Evolutionary conservation across 345 rosid species (phyloP).

Genomic region (Cardamine occulta): DNA sequence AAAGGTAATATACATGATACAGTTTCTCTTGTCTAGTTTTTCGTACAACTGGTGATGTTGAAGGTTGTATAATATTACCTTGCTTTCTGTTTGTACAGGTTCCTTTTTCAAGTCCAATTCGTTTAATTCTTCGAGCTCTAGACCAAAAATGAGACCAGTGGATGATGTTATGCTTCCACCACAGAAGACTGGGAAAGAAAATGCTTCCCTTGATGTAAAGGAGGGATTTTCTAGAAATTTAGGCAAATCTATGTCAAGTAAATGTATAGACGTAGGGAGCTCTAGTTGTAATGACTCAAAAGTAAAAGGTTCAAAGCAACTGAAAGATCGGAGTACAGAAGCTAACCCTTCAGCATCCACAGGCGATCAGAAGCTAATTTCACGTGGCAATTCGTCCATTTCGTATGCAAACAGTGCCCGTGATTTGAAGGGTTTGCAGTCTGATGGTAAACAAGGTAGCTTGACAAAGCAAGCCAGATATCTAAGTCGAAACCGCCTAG

Average conservation of each 20-base stretch:
- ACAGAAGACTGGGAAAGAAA: conserved; percentile 54
- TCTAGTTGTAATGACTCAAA: conserved; percentile 60
- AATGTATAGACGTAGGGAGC: conserved; percentile 52
- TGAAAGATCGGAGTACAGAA: conserved; percentile 54
- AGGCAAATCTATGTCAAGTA: conserved; percentile 73
- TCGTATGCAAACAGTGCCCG: conserved; percentile 52
- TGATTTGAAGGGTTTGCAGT: conserved; percentile 59
- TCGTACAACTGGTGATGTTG: conserved; percentile 15
- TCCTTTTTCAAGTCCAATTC: conserved; percentile 74
- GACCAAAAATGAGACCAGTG: conserved; percentile 69
- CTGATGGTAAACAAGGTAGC: conserved; percentile 61
- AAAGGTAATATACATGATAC: conserved; percentile 55
- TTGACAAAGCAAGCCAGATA: conserved; percentile 58
- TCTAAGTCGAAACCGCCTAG: conserved; percentile 57
- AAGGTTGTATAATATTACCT: conserved; percentile 20
- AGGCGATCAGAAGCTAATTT: conserved; percentile 61
- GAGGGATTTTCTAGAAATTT: conserved; percentile 58
- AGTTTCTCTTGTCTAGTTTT: conserved; percentile 13
- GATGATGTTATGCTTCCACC: conserved; percentile 66
- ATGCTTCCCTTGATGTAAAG: conserved; percentile 54
- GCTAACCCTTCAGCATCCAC: conserved; percentile 52
- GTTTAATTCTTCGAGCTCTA: conserved; percentile 57
- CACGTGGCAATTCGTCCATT: conserved; percentile 54
- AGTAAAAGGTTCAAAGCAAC: conserved; percentile 63
- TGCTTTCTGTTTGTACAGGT: conserved; percentile 55